Conservation (phyloP, 176 grass and related monocot genomes). For the Musa beccarii region DNA sequence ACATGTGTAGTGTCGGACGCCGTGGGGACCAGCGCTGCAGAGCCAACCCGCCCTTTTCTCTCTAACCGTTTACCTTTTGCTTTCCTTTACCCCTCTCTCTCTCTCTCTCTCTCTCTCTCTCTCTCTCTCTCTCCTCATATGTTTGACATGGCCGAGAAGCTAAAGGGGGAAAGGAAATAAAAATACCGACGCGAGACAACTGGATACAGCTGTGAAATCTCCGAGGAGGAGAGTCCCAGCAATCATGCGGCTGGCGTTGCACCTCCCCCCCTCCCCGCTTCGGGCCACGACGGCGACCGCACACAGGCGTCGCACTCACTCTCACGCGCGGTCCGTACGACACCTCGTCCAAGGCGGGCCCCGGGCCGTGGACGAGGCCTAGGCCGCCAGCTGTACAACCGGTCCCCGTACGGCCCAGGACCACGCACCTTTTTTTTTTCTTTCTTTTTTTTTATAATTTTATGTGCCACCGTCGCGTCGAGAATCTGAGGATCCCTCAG, state of each 20-base stretch:
- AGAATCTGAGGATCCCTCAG: background rate
- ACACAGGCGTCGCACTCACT: constrained; percentile 9
- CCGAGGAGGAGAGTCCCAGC: background rate
- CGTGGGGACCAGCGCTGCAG: background rate
- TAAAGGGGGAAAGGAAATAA: background rate
- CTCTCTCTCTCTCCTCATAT: no score
- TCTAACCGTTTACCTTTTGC: background rate
- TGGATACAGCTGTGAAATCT: constrained; percentile 1
- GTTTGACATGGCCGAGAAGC: no score
- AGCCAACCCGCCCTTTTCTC: background rate
- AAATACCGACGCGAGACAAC: background rate
- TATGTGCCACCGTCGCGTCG: background rate
- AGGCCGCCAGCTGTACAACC: constrained; percentile 37
- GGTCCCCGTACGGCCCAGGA: constrained; percentile 23
- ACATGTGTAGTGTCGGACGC: constrained; percentile 5
- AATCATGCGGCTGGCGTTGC: background rate
- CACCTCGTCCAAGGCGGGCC: background rate
- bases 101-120: no score
- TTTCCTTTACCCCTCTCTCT: background rate
- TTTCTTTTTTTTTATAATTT: background rate
- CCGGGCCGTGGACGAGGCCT: background rate
- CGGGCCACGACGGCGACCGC: constrained; percentile 1
- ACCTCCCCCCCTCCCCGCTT: background rate
- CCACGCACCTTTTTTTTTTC: constrained; percentile 16
- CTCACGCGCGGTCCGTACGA: constrained; percentile 2